Evolutionary conservation across 345 rosid genomes (phyloP), one percentile per base, ranked within the genome.

Genomic region (Dipteronia dyeriana): DNA sequence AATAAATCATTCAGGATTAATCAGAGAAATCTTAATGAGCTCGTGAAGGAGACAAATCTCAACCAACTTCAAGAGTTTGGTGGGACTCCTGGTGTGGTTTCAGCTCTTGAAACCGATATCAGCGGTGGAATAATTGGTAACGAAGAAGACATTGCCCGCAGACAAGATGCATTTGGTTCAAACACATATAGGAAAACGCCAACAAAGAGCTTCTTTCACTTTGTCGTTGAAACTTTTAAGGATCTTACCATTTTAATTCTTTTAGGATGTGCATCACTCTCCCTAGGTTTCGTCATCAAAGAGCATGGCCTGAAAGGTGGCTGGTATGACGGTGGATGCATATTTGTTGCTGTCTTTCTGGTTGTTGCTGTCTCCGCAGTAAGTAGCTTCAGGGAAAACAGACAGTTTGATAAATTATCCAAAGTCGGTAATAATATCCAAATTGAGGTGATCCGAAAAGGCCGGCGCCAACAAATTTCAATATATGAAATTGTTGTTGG

Each of bases 301-400:
- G 64, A 66, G 45, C 20, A 85, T 22, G 87, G 87, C 14, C 54
- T 57, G 23, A 75, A 75, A n/a, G n/a, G n/a, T 11, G 82, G 84
- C 4, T 82, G 88, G 86, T 78, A 78, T 8, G 86, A 82, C 26
- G 86, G 86, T 0, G 86, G 78, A 34, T 75, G 82, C 77, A 78
- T 80, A 11, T 54, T 78, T 43, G 67, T 82, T 1, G 77, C 82
- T 8, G 65, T 80, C 9, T 68, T 85, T 23, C 80, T 82, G 0
- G 80, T 68, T 22, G 66, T 80, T 19, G 56, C 67, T 1, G 56
- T 80, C 39, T 78, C 86, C 0, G 69, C 84, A 1, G n/a, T 64
- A 13, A 85, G 80, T 60, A 78, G 76, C 7, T 61, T 67, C 43
- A 75, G 65, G 26, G 72, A 80, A 41, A 60, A 66, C 5, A 31